Percentiles rank a stretch among this genome's conserved stretches.
These are phyloP conservation scores for Epichloe hybrida DNA, from an alignment of 2,329 filamentous ascomycete genomes.

Conservation along the genomic window DNA sequence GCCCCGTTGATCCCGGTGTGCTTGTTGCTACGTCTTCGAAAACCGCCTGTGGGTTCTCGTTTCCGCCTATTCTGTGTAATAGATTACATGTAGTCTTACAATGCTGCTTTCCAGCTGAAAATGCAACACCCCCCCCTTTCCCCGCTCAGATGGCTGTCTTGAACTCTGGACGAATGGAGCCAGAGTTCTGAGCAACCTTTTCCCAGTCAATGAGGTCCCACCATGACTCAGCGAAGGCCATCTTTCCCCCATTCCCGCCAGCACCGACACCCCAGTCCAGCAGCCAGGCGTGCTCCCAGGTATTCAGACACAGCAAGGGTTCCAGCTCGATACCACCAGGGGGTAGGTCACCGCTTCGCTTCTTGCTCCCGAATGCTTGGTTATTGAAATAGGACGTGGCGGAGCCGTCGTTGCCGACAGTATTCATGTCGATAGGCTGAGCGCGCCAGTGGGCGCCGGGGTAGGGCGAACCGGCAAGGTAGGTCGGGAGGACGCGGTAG, in stretches of 20 bases:
- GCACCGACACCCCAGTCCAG: slow-evolving; percentile 56
- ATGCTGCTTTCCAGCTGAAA: slow-evolving; percentile 2
- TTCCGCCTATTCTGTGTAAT: background rate
- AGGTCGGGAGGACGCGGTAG: slow-evolving; percentile 69
- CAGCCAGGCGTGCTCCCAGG: slow-evolving; percentile 91
- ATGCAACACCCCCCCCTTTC: too few species aligned
- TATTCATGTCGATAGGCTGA: slow-evolving; percentile 58
- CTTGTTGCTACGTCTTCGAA: background rate
- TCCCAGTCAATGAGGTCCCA: slow-evolving; percentile 84
- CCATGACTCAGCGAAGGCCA: slow-evolving; percentile 63
- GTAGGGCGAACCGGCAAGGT: slow-evolving; percentile 82
- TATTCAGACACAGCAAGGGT: slow-evolving; percentile 82
- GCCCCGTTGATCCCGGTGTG: background rate
- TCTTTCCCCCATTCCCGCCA: slow-evolving; percentile 57
- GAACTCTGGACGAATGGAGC: slow-evolving; percentile 21
- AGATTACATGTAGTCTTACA: slow-evolving; percentile 3
- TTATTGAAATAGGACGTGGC: slow-evolving; percentile 26
- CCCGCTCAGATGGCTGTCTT: slow-evolving; percentile 11
- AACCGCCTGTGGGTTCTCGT: background rate
- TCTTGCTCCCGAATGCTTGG: slow-evolving; percentile 17
- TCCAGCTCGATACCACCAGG: slow-evolving; percentile 56
- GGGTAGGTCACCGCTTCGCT: slow-evolving; percentile 30
- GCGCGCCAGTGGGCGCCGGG: slow-evolving; percentile 70
- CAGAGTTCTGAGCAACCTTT: slow-evolving; percentile 39
- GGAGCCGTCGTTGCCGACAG: slow-evolving; percentile 28